phyloP scores from a whole-genome alignment of 2,329 filamentous ascomycete species.

The Thermothelomyces thermophilus region DNA sequence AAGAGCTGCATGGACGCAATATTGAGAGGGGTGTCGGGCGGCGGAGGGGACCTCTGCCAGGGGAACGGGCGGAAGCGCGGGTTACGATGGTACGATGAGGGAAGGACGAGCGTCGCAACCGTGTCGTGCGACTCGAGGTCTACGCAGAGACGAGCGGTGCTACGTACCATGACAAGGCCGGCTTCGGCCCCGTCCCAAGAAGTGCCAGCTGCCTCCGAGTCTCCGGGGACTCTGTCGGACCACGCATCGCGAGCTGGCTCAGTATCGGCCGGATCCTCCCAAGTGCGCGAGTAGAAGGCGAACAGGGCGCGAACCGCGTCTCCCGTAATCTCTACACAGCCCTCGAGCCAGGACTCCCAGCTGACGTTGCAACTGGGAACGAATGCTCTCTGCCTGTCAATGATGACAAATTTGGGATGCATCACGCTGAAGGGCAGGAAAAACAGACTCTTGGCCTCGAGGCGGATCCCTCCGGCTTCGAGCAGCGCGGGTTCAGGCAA shows the following conservation, averaged over 20 bases:
- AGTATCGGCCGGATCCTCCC: conserved; percentile 41
- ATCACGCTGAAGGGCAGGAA: conserved; percentile 77
- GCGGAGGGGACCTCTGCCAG: conserved; percentile 42
- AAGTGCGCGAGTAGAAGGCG: conserved; percentile 62
- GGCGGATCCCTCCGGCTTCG: conserved; percentile 53
- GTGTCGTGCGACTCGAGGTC: background rate
- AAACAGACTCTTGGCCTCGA: conserved; percentile 71
- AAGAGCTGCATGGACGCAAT: conserved; percentile 56
- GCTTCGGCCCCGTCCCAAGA: conserved; percentile 1
- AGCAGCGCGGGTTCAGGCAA: conserved; percentile 50
- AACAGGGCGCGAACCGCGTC: conserved; percentile 55
- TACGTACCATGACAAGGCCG: conserved; percentile 14
- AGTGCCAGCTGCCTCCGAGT: background rate
- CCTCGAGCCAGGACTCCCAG: conserved; percentile 85
- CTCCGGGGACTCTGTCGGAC: background rate
- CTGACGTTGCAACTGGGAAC: conserved; percentile 79
- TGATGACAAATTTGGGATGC: conserved; percentile 75
- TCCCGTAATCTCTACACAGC: conserved; percentile 61
- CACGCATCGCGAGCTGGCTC: background rate
- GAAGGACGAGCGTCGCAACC: conserved; percentile 58
- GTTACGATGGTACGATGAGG: conserved; percentile 66
- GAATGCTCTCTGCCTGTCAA: conserved; percentile 61
- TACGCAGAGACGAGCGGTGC: conserved; percentile 22
- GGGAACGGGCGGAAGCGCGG: conserved; percentile 56
- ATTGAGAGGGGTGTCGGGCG: conserved; percentile 63